Percentiles rank a stretch among this genome's conserved stretches.
phyloP scores from a whole-genome alignment of 2,329 filamentous ascomycete species.

The Hysterium pulicare region DNA sequence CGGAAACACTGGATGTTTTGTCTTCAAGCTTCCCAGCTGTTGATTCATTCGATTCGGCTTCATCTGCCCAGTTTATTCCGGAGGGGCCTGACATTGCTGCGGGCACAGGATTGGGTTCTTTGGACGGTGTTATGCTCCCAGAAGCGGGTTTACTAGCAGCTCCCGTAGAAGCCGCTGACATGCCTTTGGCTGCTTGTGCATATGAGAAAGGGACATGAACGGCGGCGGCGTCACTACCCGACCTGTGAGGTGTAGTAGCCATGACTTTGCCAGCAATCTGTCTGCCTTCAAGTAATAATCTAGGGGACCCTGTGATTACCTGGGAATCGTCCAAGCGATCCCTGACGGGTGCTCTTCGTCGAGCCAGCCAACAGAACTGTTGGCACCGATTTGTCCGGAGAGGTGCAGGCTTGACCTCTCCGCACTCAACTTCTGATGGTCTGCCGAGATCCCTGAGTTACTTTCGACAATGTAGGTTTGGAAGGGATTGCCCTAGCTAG shows the following conservation, averaged over 20 bases:
- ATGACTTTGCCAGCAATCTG: constrained; percentile 16
- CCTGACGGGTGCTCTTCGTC: constrained; percentile 28
- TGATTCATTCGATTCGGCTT: constrained; percentile 42
- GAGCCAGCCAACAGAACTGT: constrained; percentile 28
- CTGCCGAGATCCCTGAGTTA: constrained; percentile 17
- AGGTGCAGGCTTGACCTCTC: constrained; percentile 39
- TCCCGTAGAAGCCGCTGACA: constrained; percentile 49
- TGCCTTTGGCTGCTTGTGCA: constrained; percentile 89
- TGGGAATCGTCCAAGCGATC: constrained; percentile 17
- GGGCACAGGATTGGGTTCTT: constrained; percentile 29
- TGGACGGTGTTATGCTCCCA: constrained; percentile 41
- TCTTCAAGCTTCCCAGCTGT: constrained; percentile 20
- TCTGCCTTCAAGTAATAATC: not conserved
- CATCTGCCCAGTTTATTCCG: constrained; percentile 45
- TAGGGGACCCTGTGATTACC: not conserved
- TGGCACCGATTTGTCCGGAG: constrained; percentile 36
- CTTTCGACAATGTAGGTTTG: not conserved
- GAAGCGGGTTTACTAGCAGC: constrained; percentile 46
- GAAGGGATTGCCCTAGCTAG: constrained; percentile 5
- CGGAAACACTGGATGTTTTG: constrained; percentile 22
- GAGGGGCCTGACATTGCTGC: constrained; percentile 26
- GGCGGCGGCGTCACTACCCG: constrained; percentile 20
- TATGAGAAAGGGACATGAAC: constrained; percentile 73
- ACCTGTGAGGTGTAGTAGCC: constrained; percentile 20
- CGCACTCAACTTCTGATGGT: constrained; percentile 29